These are phyloP conservation scores for Fusarium subglutinans DNA, from an alignment of 2,329 filamentous ascomycete genomes.

Conservation along the genomic window DNA sequence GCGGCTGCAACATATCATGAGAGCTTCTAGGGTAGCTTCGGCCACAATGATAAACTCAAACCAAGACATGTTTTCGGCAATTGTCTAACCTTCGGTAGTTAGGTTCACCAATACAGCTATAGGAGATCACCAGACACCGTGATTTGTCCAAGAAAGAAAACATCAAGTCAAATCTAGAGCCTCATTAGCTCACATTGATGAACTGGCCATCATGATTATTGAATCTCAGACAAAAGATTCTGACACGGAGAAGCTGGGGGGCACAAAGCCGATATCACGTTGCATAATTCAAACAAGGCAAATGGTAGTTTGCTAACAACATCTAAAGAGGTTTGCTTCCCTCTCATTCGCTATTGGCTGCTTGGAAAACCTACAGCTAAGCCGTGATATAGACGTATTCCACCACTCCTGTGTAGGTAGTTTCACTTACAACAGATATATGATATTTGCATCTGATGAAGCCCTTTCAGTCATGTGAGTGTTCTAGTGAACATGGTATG, in stretches of 20 bases:
- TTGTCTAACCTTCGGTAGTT: background rate
- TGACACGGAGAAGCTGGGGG: too few species aligned
- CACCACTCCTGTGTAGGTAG: background rate
- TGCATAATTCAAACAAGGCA: too few species aligned
- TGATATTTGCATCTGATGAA: background rate
- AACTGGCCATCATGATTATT: too few species aligned
- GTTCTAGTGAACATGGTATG: background rate
- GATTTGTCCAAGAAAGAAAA: background rate
- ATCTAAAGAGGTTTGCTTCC: background rate
- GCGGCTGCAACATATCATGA: background rate
- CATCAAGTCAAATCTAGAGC: background rate
- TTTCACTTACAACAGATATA: background rate
- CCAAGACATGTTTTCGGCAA: background rate
- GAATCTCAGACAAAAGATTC: too few species aligned
- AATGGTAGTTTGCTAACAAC: too few species aligned
- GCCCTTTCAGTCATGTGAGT: background rate
- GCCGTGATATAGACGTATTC: background rate
- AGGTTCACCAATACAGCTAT: background rate
- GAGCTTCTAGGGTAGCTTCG: constrained; percentile 2
- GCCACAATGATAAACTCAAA: background rate
- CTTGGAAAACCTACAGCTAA: too few species aligned
- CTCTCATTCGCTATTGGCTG: background rate
- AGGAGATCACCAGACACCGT: background rate
- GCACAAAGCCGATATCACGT: background rate
- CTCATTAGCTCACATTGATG: background rate